Evolutionary conservation across 2,329 filamentous ascomycete genomes (phyloP), one percentile per base, ranked within the genome.

Genomic region (Nothophoma quercina): DNA sequence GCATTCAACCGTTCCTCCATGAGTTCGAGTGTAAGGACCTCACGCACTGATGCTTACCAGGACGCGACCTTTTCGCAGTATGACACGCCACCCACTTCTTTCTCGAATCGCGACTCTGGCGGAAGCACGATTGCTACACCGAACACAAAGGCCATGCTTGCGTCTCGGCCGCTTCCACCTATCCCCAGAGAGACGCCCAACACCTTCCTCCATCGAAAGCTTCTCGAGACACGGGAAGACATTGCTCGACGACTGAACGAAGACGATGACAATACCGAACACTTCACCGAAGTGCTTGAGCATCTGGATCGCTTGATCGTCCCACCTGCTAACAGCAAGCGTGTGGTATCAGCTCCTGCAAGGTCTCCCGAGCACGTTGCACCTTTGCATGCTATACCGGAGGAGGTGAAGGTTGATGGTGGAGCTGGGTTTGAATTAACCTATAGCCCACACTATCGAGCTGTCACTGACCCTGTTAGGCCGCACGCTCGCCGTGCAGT

Each of bases 1-100:
- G 93, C 93, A 1, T 97, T 98, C 78, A 93, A 91, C 68, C 86
- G 88, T 62, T 82, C 78, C 47, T 88, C 81, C 0, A 73, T 82
- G 18, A 79, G 79, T 35, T 82, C 83, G 2, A 84, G 79, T 42
- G 72, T 75, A 21, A 76, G 76, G 3, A 81, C 79, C 1, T 74
- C 76, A 15, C 47, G 39, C n/a, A 61, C 59, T 8, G 58, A 56
- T 34, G 32, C 21, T 38, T 59, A 55, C 26, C 52, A 55, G 15
- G 52, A 60, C 9, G 67, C 70, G 4, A 76, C 77, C 6, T 68
- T 71, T 9, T 76, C 74, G 23, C 65, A 71, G 39, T 77, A 77
- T 50, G 79, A 83, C 28, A 84, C 83, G 2, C 83, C 83, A 22
- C 78, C 80, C 5, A 81, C 79, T 3, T 81, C 77, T 4, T 72